These are phyloP conservation scores for Euphorbia pulcherrima DNA, from an alignment of 345 rosid species.

Conservation along the genomic window DNA sequence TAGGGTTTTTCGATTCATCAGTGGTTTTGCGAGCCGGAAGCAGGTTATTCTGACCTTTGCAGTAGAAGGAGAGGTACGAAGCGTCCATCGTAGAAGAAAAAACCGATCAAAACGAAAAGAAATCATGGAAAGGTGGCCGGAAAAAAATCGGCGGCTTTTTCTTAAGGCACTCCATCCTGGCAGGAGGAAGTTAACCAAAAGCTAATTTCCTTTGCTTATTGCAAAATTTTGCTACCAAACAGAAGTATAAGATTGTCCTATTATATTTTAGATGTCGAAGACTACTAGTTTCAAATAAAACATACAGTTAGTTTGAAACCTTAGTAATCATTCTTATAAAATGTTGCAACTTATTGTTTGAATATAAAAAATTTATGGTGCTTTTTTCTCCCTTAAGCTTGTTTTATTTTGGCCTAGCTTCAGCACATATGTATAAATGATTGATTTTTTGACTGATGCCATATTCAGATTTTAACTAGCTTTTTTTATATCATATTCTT, in stretches of 20 bases:
- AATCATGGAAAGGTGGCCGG: no score
- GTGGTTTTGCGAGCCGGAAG: no score
- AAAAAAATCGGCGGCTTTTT: no score
- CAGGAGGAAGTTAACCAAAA: constrained; percentile 86
- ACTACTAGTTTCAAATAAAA: not conserved
- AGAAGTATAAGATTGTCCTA: not conserved
- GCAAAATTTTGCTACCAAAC: not conserved
- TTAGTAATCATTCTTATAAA: not conserved
- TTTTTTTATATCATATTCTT: no score
- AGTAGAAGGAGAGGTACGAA: no score
- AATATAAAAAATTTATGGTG: not conserved
- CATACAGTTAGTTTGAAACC: not conserved
- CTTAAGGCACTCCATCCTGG: no score
- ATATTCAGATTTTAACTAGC: not conserved
- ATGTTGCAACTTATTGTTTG: not conserved
- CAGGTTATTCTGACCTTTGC: no score
- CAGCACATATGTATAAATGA: not conserved
- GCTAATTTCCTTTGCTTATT: constrained; percentile 34
- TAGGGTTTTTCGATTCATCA: no score
- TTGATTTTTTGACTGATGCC: no score
- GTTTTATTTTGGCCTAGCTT: not conserved
- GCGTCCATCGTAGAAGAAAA: no score
- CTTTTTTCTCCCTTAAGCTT: not conserved
- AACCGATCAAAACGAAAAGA: no score
- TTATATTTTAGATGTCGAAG: not conserved